These are phyloP conservation scores for Croton setiger DNA, from an alignment of 441 rosid species.

Conservation along the genomic window DNA sequence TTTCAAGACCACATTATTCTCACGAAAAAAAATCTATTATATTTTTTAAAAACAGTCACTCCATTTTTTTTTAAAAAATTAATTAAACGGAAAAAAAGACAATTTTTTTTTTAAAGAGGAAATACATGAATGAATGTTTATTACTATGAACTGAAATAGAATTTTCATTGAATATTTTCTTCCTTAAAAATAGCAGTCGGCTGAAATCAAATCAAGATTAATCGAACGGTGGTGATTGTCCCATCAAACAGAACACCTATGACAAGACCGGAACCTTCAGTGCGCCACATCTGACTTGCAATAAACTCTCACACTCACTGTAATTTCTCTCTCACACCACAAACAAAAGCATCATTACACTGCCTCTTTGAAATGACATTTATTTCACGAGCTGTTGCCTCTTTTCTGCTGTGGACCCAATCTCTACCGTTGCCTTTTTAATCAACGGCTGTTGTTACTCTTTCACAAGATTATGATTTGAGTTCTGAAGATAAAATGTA, in stretches of 20 bases:
- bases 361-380: constrained; percentile 29
- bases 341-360: constrained; percentile 17
- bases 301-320: constrained; percentile 7
- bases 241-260: constrained; percentile 17
- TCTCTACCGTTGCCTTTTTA: background rate
- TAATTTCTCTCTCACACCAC: background rate
- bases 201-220: background rate
- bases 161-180: too few species aligned
- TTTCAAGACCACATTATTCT: too few species aligned
- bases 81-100: too few species aligned
- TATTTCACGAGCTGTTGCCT: constrained; percentile 36
- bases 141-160: too few species aligned
- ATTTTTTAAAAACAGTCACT: too few species aligned
- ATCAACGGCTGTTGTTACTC: background rate
- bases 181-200: background rate
- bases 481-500: background rate
- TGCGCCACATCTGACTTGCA: constrained; percentile 32
- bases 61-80: too few species aligned
- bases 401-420: constrained; percentile 10
- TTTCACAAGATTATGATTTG: background rate
- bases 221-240: constrained; percentile 23
- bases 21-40: too few species aligned
- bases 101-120: too few species aligned
- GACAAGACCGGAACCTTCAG: constrained; percentile 22
- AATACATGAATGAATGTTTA: too few species aligned